Percentiles rank a stretch among this genome's conserved stretches.
These are phyloP conservation scores for Saccharomyces pastorianus DNA, from an alignment of 1,139 yeast genomes.

Conservation along the genomic window DNA sequence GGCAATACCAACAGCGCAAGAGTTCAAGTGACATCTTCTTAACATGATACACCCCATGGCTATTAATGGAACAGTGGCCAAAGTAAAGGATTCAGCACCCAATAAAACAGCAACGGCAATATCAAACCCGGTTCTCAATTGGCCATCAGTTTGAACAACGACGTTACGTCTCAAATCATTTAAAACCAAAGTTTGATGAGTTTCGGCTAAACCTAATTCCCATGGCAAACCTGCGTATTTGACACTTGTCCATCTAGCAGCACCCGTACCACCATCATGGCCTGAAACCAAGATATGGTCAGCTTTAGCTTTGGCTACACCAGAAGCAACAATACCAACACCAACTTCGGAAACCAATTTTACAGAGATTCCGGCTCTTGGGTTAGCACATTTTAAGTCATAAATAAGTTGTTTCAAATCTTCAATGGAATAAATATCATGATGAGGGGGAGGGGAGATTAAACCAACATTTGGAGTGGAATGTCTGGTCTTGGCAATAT, in stretches of 20 bases:
- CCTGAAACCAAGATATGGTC: slow-evolving; percentile 93
- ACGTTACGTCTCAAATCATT: slow-evolving; percentile 95
- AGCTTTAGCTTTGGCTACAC: slow-evolving; percentile 98
- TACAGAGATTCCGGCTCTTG: slow-evolving; percentile 93
- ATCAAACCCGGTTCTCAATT: slow-evolving; percentile 86
- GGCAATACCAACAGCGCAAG: slow-evolving; percentile 98
- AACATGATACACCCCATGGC: slow-evolving; percentile 97
- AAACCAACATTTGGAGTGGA: slow-evolving; percentile 96
- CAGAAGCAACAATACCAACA: slow-evolving; percentile 97
- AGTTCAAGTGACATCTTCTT: slow-evolving; percentile 86
- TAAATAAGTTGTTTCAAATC: slow-evolving; percentile 94
- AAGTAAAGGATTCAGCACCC: slow-evolving; percentile 98
- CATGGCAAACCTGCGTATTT: slow-evolving; percentile 97
- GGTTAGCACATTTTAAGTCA: slow-evolving; percentile 93
- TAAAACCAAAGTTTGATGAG: slow-evolving; percentile 92
- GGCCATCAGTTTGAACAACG: slow-evolving; percentile 94
- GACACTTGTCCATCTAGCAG: slow-evolving; percentile 94
- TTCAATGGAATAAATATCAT: slow-evolving; percentile 95
- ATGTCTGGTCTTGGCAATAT: slow-evolving; percentile 91
- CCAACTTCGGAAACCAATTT: slow-evolving; percentile 97
- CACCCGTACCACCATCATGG: slow-evolving; percentile 99
- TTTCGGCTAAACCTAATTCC: slow-evolving; percentile 97
- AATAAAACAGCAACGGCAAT: slow-evolving; percentile 95
- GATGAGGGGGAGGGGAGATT: slow-evolving; percentile 97
- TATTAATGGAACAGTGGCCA: slow-evolving; percentile 93